These are phyloP conservation scores for Venturiaceae sp. DNA, from an alignment of 2,329 filamentous ascomycete genomes.

Conservation along the genomic window DNA sequence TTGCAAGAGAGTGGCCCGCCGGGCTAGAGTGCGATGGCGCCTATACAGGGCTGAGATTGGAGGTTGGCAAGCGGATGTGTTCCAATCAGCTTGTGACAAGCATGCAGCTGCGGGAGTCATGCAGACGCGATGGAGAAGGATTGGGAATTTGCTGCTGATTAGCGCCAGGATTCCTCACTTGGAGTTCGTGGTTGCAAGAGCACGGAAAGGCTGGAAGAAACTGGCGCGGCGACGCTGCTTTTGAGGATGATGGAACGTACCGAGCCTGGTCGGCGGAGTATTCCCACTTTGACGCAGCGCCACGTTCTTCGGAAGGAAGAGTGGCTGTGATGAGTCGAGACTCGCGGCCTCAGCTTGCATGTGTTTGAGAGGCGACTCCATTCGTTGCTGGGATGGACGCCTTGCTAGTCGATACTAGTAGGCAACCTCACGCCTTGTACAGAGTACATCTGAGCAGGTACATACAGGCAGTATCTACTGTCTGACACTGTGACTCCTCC, in stretches of 20 bases:
- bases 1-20: constrained; percentile 1
- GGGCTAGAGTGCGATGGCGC: background rate
- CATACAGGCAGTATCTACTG: too few species aligned
- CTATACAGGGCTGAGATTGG: background rate
- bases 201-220: background rate
- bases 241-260: background rate
- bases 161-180: background rate
- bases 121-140: background rate
- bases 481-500: too few species aligned
- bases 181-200: background rate
- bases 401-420: too few species aligned
- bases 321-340: background rate
- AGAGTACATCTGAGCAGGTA: too few species aligned
- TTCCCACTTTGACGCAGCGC: background rate
- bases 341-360: background rate
- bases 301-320: background rate
- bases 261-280: background rate
- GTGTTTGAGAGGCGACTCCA: too few species aligned
- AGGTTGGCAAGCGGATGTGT: background rate
- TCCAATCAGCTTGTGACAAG: background rate
- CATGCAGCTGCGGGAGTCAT: background rate
- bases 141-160: background rate
- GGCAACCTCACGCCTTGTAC: too few species aligned
- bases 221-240: background rate
- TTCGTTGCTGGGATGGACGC: too few species aligned